These are phyloP conservation scores for Saccharum hybrid DNA, from an alignment of 202 grass and related monocot species.

Conservation along the genomic window DNA sequence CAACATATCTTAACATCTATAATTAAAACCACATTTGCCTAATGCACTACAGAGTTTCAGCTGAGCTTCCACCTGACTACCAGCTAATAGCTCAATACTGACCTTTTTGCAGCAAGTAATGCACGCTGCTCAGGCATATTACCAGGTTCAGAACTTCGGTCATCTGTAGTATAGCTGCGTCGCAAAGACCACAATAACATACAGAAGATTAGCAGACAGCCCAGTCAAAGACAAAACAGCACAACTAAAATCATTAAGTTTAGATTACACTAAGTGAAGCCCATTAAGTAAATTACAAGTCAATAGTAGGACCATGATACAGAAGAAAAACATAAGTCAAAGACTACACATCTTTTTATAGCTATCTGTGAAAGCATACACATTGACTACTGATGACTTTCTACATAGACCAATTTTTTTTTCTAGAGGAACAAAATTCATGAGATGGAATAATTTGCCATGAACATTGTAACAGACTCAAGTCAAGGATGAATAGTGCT, in stretches of 20 bases:
- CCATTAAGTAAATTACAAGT: conserved; percentile 7
- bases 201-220: conserved; percentile 17
- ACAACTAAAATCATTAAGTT: conserved; percentile 25
- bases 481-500: not conserved
- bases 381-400: not conserved
- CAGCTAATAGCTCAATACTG: not conserved
- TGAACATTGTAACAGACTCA: not conserved
- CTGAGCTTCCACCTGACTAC: conserved; percentile 4
- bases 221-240: conserved; percentile 38
- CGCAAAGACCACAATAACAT: conserved; percentile 18
- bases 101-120: conserved; percentile 72
- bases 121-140: conserved; percentile 58
- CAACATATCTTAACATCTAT: not conserved
- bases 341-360: not conserved
- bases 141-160: conserved; percentile 55
- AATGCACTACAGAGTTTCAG: not conserved
- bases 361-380: conserved; percentile 15
- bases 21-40: not conserved
- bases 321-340: not conserved
- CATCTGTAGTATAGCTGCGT: conserved; percentile 63
- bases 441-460: too few relatives aligned
- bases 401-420: conserved; percentile 4
- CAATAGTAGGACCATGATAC: not conserved
- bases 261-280: not conserved
- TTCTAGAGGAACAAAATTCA: not conserved